Conservation (phyloP, 345 rosid species). For the Hypericum perforatum region DNA sequence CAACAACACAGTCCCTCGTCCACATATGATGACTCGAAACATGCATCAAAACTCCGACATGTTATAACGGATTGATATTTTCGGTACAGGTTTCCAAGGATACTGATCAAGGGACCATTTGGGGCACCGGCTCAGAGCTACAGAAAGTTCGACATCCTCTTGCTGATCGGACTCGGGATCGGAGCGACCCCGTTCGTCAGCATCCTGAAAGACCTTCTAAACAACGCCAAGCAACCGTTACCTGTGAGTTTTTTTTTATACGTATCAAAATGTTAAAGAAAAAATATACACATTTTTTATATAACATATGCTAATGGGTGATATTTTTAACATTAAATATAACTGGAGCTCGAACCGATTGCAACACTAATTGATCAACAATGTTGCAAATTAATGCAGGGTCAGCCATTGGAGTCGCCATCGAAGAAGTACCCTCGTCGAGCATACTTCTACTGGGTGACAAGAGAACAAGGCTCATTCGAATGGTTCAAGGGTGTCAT, state of each 20-base stretch:
- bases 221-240: slow-evolving; percentile 39
- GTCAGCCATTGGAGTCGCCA: background rate
- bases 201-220: slow-evolving; percentile 75
- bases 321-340: no score
- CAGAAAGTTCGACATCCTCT: slow-evolving; percentile 61
- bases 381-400: slow-evolving; percentile 3
- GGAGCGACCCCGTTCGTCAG: slow-evolving; percentile 98
- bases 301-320: no score
- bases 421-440: slow-evolving; percentile 53
- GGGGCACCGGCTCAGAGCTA: slow-evolving; percentile 96
- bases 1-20: no score
- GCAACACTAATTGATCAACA: background rate
- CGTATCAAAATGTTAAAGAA: no score
- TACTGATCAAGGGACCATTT: slow-evolving; percentile 75
- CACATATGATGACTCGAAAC: no score
- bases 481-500: slow-evolving; percentile 99
- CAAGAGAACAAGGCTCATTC: slow-evolving; percentile 89
- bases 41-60: no score
- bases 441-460: slow-evolving; percentile 96
- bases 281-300: no score
- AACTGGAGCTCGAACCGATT: no score
- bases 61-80: background rate
- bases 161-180: slow-evolving; percentile 80
- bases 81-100: slow-evolving; percentile 53
- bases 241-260: slow-evolving; percentile 38